phyloP scores from a whole-genome alignment of 306 rosid genomes.

The Pyrus bretschneideri region DNA sequence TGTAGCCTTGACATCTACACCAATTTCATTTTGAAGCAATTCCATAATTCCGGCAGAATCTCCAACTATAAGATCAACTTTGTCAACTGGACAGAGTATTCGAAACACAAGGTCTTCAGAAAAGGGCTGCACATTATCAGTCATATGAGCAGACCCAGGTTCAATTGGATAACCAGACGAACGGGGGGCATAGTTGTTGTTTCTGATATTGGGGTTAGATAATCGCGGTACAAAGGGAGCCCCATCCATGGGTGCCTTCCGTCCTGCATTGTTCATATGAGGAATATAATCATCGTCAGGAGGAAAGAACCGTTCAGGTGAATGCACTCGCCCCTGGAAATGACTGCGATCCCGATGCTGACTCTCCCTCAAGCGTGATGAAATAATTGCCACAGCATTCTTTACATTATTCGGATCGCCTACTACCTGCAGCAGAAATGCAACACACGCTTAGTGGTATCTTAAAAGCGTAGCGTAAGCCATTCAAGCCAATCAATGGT shows the following conservation, averaged over 20 bases:
- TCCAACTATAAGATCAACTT: slow-evolving; percentile 65
- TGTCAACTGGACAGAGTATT: slow-evolving; percentile 81
- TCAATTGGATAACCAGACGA: slow-evolving; percentile 51
- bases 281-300: slow-evolving; percentile 78
- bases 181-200: slow-evolving; percentile 50
- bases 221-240: slow-evolving; percentile 52
- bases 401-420: slow-evolving; percentile 75
- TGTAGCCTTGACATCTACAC: slow-evolving; percentile 71
- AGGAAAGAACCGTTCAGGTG: slow-evolving; percentile 75
- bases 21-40: slow-evolving; percentile 80
- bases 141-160: slow-evolving; percentile 45
- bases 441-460: not conserved
- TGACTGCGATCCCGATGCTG: slow-evolving; percentile 92
- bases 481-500: not conserved
- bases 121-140: slow-evolving; percentile 48
- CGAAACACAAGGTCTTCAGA: slow-evolving; percentile 82
- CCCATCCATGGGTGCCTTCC: slow-evolving; percentile 66
- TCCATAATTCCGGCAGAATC: slow-evolving; percentile 79
- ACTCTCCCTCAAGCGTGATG: slow-evolving; percentile 95
- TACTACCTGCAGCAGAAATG: slow-evolving; percentile 56
- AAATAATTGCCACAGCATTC: slow-evolving; percentile 58
- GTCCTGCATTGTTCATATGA: slow-evolving; percentile 47
- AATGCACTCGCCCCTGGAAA: slow-evolving; percentile 73
- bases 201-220: slow-evolving; percentile 41
- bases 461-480: not conserved